Conservation (phyloP, 139 green algal species). For the Asterochloris erici region DNA sequence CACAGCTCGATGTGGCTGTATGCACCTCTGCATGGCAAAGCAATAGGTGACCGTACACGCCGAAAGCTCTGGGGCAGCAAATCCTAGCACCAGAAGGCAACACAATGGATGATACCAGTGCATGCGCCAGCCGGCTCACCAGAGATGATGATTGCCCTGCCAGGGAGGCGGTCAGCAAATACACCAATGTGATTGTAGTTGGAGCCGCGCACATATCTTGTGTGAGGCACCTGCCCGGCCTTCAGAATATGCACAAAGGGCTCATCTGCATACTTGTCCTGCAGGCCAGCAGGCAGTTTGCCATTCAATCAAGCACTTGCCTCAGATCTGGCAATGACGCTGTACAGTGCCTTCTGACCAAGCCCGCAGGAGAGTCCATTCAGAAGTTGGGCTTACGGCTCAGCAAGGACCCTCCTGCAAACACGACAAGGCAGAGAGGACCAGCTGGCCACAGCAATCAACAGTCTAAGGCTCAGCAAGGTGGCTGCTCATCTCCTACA, state of each 20-base stretch:
- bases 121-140: constrained; percentile 22
- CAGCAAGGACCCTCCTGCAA: not conserved
- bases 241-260: constrained; percentile 80
- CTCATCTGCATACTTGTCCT: constrained; percentile 68
- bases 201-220: constrained; percentile 86
- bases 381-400: not conserved
- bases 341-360: not conserved
- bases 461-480: too few species aligned
- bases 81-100: not conserved
- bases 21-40: not conserved
- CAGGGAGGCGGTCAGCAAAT: constrained; percentile 84
- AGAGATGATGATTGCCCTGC: constrained; percentile 86
- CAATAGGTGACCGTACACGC: not conserved
- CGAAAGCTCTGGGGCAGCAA: not conserved
- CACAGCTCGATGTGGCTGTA: not conserved
- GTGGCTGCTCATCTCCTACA: too few species aligned
- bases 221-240: constrained; percentile 81
- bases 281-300: not conserved
- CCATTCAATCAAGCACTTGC: not conserved
- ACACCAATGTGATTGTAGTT: constrained; percentile 92
- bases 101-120: not conserved
- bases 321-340: not conserved
- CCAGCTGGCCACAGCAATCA: too few species aligned
- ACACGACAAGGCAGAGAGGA: too few species aligned
- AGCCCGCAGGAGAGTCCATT: not conserved